These are phyloP conservation scores for Inonotus obliquus DNA, from an alignment of 1,284 basidiomycete species.

Conservation along the genomic window DNA sequence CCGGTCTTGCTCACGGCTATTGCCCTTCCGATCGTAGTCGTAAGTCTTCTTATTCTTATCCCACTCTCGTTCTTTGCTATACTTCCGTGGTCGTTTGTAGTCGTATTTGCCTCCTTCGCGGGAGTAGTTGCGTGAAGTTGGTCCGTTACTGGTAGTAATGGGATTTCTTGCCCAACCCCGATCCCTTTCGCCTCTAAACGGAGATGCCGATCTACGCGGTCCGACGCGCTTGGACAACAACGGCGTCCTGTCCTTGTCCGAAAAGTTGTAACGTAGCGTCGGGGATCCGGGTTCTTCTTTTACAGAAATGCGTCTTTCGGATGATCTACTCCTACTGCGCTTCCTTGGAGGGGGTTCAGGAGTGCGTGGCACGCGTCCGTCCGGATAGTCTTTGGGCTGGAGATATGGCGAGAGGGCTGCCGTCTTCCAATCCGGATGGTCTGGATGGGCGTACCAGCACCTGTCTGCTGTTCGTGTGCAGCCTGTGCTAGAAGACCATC, in stretches of 20 bases:
- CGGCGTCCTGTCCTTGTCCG: neutral
- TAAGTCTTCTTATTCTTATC: neutral
- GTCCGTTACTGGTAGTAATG: too few relatives aligned
- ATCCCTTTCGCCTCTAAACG: neutral
- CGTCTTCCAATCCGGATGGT: conserved; percentile 1
- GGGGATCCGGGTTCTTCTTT: conserved; percentile 11
- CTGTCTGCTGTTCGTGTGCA: neutral
- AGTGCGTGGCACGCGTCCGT: neutral
- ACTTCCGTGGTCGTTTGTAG: neutral
- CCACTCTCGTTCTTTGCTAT: neutral
- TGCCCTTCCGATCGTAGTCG: neutral
- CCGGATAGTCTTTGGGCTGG: neutral
- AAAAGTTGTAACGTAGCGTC: neutral
- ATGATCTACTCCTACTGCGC: neutral
- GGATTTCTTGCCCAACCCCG: neutral
- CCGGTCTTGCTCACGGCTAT: neutral
- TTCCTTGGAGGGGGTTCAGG: conserved; percentile 2
- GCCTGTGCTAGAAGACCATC: neutral
- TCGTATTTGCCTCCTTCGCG: neutral
- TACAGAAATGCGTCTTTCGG: neutral
- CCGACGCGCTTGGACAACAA: neutral
- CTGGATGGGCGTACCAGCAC: conserved; percentile 12
- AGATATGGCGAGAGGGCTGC: neutral
- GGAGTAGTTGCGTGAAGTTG: neutral
- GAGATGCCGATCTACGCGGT: neutral